Evolutionary conservation across 2,329 filamentous ascomycete genomes (phyloP), one percentile per base, ranked within the genome.

Genomic region (Xylariaceae sp.): DNA sequence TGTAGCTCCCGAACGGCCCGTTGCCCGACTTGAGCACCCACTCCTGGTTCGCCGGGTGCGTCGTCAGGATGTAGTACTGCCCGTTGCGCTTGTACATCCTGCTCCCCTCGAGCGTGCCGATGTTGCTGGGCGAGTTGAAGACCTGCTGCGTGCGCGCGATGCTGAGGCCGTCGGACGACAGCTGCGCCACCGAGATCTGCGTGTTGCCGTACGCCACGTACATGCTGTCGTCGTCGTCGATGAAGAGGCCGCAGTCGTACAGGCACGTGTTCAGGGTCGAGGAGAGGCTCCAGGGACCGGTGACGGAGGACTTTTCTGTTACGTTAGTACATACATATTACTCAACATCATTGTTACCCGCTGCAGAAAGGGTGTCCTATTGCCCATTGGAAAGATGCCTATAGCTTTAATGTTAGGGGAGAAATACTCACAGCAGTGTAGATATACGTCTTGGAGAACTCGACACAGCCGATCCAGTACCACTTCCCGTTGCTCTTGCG

Each of bases 1-100:
- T 63, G 50, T 76, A 80, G 1, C 74, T 73, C 0, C 76, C 76
- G 54, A 66, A 76, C 0, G 69, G 67, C n/a, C n/a, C n/a, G 31
- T 59, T 70, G 1, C 60, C 59, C 0, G 71, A 67, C 41, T 71
- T 73, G 37, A 73, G 66, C 1, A 78, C 68, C 42, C 62, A 71
- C 30, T 73, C 67, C 1, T 55, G 52, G 14, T 62, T 59, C 2
- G 66, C 68, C 0, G 70, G 70, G 4, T 65, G 59, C 2, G 69
- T 71, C 6, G 67, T 58, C 18, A 75, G 64, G 40, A 81, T 71
- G 46, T 76, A 79, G 57, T 79, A 80, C 1, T 51, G 55, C 0
- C 69, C 73, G 32, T 76, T 68, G 43, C 67, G 68, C 48, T 78
- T 74, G 57, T 81, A 80, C 61, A 81, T 68, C 2, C 74, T 64